Conservation (phyloP, 2,329 filamentous ascomycete species). For the Amauroascus verrucosus region DNA sequence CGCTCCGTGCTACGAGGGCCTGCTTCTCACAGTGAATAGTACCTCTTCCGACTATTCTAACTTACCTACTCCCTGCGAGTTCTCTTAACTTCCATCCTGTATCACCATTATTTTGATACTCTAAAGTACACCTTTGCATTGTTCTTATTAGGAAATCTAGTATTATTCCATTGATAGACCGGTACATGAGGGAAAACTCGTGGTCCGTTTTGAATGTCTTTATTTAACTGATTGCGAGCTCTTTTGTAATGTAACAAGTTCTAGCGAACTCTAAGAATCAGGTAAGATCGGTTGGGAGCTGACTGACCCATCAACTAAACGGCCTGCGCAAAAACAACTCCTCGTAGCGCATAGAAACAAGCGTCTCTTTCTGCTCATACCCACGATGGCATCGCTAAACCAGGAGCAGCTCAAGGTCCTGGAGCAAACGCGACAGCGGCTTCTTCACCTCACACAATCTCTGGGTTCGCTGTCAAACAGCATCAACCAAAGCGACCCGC, state of each 20-base stretch:
- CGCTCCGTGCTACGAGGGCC: neutral
- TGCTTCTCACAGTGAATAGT: neutral
- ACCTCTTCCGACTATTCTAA: neutral
- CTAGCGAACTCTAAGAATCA: neutral
- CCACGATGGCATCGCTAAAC: constrained; percentile 30
- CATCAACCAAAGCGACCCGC: constrained; percentile 52
- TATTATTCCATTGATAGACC: neutral
- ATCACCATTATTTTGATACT: neutral
- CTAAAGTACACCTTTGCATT: neutral
- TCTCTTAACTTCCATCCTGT: neutral
- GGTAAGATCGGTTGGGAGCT: neutral
- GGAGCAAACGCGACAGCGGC: constrained; percentile 58
- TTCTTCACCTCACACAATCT: constrained; percentile 58
- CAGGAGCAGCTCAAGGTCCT: constrained; percentile 49
- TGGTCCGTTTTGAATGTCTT: too few relatives aligned
- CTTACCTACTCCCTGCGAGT: neutral
- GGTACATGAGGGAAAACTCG: neutral
- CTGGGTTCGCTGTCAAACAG: constrained; percentile 54
- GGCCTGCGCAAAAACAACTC: too few relatives aligned
- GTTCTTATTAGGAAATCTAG: neutral
- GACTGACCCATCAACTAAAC: too few relatives aligned
- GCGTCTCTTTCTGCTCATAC: neutral
- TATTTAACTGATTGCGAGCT: too few relatives aligned
- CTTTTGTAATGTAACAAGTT: too few relatives aligned
- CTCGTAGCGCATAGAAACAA: too few relatives aligned